phyloP scores from a whole-genome alignment of 805 yeast species.

The Barnettozyma salicaria region DNA sequence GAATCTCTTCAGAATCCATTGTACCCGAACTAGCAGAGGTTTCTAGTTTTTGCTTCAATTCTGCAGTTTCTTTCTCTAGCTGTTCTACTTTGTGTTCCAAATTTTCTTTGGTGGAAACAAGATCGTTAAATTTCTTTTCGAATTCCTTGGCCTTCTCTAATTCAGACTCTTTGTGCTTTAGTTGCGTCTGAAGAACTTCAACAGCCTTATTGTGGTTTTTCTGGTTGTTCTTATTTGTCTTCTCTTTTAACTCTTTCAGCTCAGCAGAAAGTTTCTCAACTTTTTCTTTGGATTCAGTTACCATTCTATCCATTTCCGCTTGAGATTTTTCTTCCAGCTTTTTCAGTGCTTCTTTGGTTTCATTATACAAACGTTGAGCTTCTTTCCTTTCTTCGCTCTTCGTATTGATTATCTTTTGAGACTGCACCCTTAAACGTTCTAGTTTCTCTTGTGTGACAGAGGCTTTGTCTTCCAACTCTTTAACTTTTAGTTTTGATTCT shows the following conservation, averaged over 20 bases:
- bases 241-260: conserved; percentile 19
- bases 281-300: conserved; percentile 3
- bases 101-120: conserved; percentile 31
- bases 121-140: conserved; percentile 30
- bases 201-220: conserved; percentile 2
- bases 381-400: conserved; percentile 22
- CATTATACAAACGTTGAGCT: conserved; percentile 15
- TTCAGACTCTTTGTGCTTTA: conserved; percentile 21
- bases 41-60: conserved; percentile 10
- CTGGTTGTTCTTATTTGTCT: conserved; percentile 7
- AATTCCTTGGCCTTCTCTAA: conserved; percentile 33
- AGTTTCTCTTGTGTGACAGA: conserved; percentile 20
- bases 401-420: conserved; percentile 26
- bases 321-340: conserved; percentile 10
- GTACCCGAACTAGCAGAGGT: conserved; percentile 1
- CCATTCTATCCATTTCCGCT: conserved; percentile 14
- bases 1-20: conserved; percentile 4
- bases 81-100: conserved; percentile 23
- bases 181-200: conserved; percentile 13
- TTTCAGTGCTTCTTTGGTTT: conserved; percentile 15
- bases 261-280: conserved; percentile 12
- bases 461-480: conserved; percentile 21
- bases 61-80: conserved; percentile 13
- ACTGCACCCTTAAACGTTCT: conserved; percentile 19
- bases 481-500: conserved; percentile 19